Percentiles rank a stretch among this genome's conserved stretches.
Conservation (phyloP, 208 protist genomes). For the Pavlovales sp. region DNA sequence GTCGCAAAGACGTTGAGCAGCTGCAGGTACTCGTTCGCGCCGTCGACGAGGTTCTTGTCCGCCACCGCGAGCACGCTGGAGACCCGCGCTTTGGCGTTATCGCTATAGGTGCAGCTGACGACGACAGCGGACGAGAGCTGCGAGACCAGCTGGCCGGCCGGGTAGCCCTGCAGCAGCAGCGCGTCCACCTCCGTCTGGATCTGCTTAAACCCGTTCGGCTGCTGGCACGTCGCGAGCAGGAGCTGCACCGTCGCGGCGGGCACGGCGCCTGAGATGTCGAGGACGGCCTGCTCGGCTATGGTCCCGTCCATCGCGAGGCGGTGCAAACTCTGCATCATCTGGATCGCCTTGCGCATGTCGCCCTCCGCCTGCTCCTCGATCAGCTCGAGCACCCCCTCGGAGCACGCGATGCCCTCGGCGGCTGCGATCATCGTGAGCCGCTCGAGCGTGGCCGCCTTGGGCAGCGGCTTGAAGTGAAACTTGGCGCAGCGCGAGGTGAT, state of each 20-base stretch:
- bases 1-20: slow-evolving; percentile 60
- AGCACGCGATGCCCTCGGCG: slow-evolving; percentile 75
- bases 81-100: slow-evolving; percentile 64
- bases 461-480: slow-evolving; percentile 95
- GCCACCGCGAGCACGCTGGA: slow-evolving; percentile 53
- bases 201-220: slow-evolving; percentile 48
- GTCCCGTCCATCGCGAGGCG: slow-evolving; percentile 14
- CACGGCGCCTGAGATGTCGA: slow-evolving; percentile 55
- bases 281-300: background rate
- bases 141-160: slow-evolving; percentile 61
- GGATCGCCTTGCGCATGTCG: slow-evolving; percentile 82
- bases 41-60: slow-evolving; percentile 72
- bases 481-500: slow-evolving; percentile 98
- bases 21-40: slow-evolving; percentile 76
- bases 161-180: slow-evolving; percentile 65
- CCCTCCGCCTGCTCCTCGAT: slow-evolving; percentile 72
- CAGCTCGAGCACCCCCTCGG: slow-evolving; percentile 54
- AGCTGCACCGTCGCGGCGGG: slow-evolving; percentile 60
- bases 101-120: background rate
- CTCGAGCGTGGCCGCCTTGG: slow-evolving; percentile 70
- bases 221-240: slow-evolving; percentile 38
- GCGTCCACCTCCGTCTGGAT: slow-evolving; percentile 52
- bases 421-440: slow-evolving; percentile 78
- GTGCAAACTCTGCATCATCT: slow-evolving; percentile 39
- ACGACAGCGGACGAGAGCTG: slow-evolving; percentile 43